Evolutionary conservation across 1,284 basidiomycete genomes (phyloP), one percentile per base, ranked within the genome.

Genomic region (Trametes versicolor): DNA sequence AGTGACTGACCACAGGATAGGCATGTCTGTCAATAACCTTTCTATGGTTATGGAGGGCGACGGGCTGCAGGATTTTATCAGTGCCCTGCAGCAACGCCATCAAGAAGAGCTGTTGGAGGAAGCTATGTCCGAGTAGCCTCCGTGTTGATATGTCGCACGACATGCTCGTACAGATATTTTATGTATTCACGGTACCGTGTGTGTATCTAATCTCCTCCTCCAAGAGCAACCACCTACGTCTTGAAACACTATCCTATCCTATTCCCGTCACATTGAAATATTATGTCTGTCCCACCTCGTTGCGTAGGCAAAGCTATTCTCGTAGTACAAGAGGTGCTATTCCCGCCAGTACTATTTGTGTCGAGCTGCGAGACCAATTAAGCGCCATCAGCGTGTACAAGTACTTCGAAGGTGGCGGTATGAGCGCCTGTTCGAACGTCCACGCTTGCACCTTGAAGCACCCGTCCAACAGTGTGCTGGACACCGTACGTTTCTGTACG

Each of bases 1-100:
- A 19, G 87, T 98, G 10, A 98, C 96, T 2, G 96, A 98, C 75
- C 96, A 98, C 73, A 86, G 96, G 0, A 89, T 97, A 59, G 92
- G 93, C 1, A 75, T 95, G 36, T 91, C 92, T 1, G 72, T 95
- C 27, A 92, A 86, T 73, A 94, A 93, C 63, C 80, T 97, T 2
- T 81, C 84, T 12, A 84, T 87, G 7, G 86, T 96, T 19, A 79
- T 98, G 74, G 93, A 96, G 68, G 95, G 94, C 0, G 89, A 92
- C 23, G 91, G 87, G 0, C 76, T 96, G 29, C 81, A 87, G 49
- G 80, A 82, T 8, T 84, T 94, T 63, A 76, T 96, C 32, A 80
- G 85, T 55, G 91, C 87, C 10, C 79, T 96, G 62, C 81, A 85
- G 71, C 81, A 85, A 61, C 85, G 93, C 70, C 84, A 94, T 71